Percentiles rank a stretch among this genome's conserved stretches.
Evolutionary conservation across 257 asterid species (phyloP).

Genomic region (Anisodus acutangulus): DNA sequence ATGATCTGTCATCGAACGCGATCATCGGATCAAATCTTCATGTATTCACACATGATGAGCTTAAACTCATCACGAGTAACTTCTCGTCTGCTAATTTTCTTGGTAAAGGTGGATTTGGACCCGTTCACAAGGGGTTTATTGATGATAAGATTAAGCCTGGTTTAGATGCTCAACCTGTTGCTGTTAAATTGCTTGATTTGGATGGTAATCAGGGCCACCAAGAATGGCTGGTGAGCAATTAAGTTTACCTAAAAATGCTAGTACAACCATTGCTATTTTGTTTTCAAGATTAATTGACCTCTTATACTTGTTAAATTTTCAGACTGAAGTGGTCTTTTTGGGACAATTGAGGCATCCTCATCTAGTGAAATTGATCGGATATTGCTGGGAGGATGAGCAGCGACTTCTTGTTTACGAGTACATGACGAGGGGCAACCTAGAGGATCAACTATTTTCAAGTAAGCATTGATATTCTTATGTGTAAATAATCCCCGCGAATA

Average conservation of each 20-base stretch:
- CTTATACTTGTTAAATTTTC: neutral
- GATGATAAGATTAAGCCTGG: slow-evolving; percentile 68
- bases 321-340: slow-evolving; percentile 81
- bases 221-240: slow-evolving; percentile 79
- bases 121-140: slow-evolving; percentile 81
- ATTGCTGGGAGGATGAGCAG: slow-evolving; percentile 81
- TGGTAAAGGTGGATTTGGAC: slow-evolving; percentile 94
- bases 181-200: slow-evolving; percentile 73
- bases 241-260: neutral
- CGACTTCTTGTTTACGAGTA: slow-evolving; percentile 89
- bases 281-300: no score
- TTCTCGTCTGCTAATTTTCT: slow-evolving; percentile 62
- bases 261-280: neutral
- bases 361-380: slow-evolving; percentile 82
- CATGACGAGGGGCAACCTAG: slow-evolving; percentile 74
- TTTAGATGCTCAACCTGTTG: slow-evolving; percentile 76
- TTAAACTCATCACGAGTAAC: slow-evolving; percentile 52
- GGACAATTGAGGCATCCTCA: slow-evolving; percentile 83
- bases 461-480: slow-evolving; percentile 24
- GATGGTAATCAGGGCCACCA: slow-evolving; percentile 78
- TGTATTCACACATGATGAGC: slow-evolving; percentile 60
- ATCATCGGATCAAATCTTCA: slow-evolving; percentile 68
- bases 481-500: neutral
- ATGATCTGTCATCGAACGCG: slow-evolving; percentile 64
- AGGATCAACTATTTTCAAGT: slow-evolving; percentile 76